Evolutionary conservation across 208 protist species (phyloP).

Genomic region (Acanthamoeba healyi): DNA sequence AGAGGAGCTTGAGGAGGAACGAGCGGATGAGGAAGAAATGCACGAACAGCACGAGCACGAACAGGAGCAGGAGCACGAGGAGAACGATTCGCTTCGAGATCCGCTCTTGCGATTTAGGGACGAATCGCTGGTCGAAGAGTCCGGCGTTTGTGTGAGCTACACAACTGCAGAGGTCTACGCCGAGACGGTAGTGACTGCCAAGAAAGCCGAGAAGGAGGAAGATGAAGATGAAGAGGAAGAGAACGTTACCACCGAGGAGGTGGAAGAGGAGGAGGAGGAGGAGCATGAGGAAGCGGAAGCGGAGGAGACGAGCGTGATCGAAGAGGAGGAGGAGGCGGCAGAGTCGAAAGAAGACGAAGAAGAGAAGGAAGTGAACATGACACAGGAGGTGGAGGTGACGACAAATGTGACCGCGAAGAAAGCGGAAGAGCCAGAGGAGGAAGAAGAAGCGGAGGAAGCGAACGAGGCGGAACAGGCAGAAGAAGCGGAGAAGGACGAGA

Average conservation of each 20-base stretch:
- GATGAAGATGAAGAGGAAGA: not conserved
- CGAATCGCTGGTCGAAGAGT: too few relatives aligned
- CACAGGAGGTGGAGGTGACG: not conserved
- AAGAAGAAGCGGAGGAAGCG: not conserved
- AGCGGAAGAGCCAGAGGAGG: not conserved
- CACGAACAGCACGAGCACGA: not conserved
- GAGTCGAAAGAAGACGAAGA: too few relatives aligned
- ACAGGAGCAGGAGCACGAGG: not conserved
- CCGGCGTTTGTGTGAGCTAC: too few relatives aligned
- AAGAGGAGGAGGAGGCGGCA: not conserved
- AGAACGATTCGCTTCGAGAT: too few relatives aligned
- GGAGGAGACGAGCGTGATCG: too few relatives aligned
- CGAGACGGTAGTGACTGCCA: too few relatives aligned
- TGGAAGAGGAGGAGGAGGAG: not conserved
- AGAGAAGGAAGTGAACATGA: not conserved
- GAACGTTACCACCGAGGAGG: not conserved
- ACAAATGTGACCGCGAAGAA: too few relatives aligned
- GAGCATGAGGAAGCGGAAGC: not conserved
- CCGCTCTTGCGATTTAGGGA: too few relatives aligned
- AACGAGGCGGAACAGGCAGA: too few relatives aligned
- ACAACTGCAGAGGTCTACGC: too few relatives aligned
- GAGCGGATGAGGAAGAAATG: not conserved
- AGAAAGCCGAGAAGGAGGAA: not conserved
- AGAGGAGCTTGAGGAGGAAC: not conserved
- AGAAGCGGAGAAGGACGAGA: not conserved